Evolutionary conservation across 305 asterid species (phyloP).

Genomic region (Petunia hybrid): DNA sequence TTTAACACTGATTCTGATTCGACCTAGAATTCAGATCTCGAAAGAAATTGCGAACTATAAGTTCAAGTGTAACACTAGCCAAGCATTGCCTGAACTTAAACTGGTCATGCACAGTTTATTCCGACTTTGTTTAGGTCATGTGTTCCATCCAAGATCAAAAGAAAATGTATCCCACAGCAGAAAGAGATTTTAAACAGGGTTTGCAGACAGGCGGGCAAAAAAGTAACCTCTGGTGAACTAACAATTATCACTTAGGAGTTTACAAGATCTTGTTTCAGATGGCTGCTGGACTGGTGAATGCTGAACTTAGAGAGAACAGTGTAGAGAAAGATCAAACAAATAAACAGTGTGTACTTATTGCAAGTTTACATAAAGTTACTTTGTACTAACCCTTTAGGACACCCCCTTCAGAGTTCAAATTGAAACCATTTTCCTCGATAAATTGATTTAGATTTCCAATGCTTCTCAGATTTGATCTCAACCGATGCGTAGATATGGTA

Average conservation of each 20-base stretch:
- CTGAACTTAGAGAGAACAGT: too few species aligned
- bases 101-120: background rate
- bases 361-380: conserved; percentile 22
- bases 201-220: too few species aligned
- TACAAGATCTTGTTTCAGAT: too few species aligned
- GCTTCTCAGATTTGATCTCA: conserved; percentile 64
- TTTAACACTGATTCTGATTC: background rate
- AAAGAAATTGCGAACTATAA: background rate
- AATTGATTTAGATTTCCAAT: conserved; percentile 69
- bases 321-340: background rate
- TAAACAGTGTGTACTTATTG: background rate
- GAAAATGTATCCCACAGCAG: too few species aligned
- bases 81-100: background rate
- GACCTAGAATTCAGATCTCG: background rate
- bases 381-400: conserved; percentile 74
- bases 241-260: too few species aligned
- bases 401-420: conserved; percentile 93
- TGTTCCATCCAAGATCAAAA: too few species aligned
- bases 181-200: too few species aligned
- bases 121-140: too few species aligned
- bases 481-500: conserved; percentile 82
- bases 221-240: too few species aligned
- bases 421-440: conserved; percentile 83
- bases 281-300: too few species aligned
- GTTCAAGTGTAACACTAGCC: background rate